These are phyloP conservation scores for Sungouiozyma intestinalis DNA, from an alignment of 805 yeast species.

Conservation along the genomic window DNA sequence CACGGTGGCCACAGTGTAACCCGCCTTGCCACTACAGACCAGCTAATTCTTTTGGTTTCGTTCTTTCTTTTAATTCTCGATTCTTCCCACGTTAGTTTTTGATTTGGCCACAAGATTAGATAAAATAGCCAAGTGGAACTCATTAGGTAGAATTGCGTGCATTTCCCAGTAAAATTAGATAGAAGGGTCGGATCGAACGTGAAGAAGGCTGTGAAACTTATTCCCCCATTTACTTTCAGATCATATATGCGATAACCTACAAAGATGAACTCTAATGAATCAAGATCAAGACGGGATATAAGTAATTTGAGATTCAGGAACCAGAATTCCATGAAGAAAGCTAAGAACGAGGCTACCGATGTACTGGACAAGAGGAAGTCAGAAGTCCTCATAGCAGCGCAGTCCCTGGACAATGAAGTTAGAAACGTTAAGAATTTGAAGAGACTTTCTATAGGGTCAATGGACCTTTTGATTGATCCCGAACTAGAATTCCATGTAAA, in stretches of 20 bases:
- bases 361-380: slow-evolving; percentile 30
- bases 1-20: no score
- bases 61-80: no score
- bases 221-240: no score
- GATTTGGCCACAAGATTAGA: no score
- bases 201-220: no score
- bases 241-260: not conserved
- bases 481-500: slow-evolving; percentile 46
- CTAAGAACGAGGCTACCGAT: not conserved
- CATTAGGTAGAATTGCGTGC: no score
- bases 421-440: slow-evolving; percentile 65
- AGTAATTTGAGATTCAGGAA: not conserved
- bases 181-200: no score
- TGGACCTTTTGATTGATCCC: slow-evolving; percentile 49
- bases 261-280: not conserved
- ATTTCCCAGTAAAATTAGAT: no score
- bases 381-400: slow-evolving; percentile 51
- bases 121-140: no score
- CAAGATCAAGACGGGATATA: not conserved
- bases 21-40: no score
- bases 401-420: slow-evolving; percentile 65
- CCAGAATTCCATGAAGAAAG: not conserved
- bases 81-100: no score
- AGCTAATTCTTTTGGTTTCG: no score
- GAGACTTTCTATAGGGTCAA: slow-evolving; percentile 57